These are phyloP conservation scores for Rhodamnia rubescens DNA, from an alignment of 345 rosid species.

Conservation along the genomic window DNA sequence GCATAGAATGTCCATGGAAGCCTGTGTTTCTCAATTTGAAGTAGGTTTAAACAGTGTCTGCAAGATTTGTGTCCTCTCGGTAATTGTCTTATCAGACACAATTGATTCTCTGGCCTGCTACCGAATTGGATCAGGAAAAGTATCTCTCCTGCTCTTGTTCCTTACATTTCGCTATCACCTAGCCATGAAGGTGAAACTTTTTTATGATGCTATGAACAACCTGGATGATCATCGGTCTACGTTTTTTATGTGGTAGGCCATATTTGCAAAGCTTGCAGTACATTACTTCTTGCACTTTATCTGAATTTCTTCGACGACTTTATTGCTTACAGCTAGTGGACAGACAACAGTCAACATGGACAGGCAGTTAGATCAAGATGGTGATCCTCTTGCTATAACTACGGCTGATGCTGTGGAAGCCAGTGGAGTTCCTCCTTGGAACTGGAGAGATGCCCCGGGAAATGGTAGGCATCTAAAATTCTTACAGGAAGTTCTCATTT, in stretches of 20 bases:
- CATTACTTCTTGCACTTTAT: not conserved
- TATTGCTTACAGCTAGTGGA: conserved; percentile 44
- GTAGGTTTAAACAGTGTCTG: not conserved
- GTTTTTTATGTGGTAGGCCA: not conserved
- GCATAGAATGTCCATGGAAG: not conserved
- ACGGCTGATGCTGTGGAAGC: conserved; percentile 77
- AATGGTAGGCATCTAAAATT: conserved; percentile 31
- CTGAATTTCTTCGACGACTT: conserved; percentile 1
- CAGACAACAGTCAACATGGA: conserved; percentile 82
- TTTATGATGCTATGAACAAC: not conserved
- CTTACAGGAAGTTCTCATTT: not conserved
- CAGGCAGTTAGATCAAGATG: conserved; percentile 90
- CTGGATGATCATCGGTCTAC: not conserved
- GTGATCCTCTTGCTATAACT: conserved; percentile 85
- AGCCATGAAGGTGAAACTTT: not conserved
- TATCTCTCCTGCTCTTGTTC: not conserved
- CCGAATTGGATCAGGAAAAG: not conserved
- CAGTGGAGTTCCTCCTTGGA: conserved; percentile 94
- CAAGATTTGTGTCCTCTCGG: not conserved
- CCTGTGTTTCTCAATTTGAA: not conserved
- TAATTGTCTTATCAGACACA: not conserved
- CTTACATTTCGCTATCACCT: not conserved
- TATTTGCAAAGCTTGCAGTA: not conserved
- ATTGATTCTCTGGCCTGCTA: not conserved
- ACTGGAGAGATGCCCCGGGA: conserved; percentile 93